These are phyloP conservation scores for Ascochyta fabae DNA, from an alignment of 2,329 filamentous ascomycete genomes.

Conservation along the genomic window DNA sequence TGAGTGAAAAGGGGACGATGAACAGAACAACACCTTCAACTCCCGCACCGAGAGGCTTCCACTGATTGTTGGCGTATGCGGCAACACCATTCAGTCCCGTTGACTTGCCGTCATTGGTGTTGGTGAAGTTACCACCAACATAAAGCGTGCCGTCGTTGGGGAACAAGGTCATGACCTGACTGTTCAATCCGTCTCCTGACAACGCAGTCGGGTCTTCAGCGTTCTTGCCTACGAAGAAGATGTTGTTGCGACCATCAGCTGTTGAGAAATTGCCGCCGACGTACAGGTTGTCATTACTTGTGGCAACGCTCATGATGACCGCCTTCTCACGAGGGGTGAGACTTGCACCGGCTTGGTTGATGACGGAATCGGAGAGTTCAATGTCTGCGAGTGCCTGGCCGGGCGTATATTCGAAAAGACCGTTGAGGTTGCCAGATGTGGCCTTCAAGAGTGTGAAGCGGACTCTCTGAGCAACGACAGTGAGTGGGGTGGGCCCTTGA, in stretches of 20 bases:
- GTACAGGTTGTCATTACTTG: slow-evolving; percentile 67
- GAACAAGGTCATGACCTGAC: slow-evolving; percentile 74
- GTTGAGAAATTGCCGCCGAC: slow-evolving; percentile 84
- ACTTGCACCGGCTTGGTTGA: slow-evolving; percentile 76
- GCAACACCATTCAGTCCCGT: slow-evolving; percentile 78
- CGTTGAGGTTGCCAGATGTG: slow-evolving; percentile 82
- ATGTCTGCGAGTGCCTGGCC: slow-evolving; percentile 64
- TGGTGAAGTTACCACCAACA: slow-evolving; percentile 84
- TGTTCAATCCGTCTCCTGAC: slow-evolving; percentile 77
- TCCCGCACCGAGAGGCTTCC: slow-evolving; percentile 82
- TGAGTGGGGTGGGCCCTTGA: slow-evolving; percentile 64
- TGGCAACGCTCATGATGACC: slow-evolving; percentile 71
- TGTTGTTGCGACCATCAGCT: slow-evolving; percentile 68
- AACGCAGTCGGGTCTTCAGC: slow-evolving; percentile 67
- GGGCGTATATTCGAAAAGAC: slow-evolving; percentile 87
- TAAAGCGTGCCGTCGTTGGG: slow-evolving; percentile 68
- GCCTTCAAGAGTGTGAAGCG: slow-evolving; percentile 77
- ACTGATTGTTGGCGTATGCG: slow-evolving; percentile 72
- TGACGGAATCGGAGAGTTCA: slow-evolving; percentile 73
- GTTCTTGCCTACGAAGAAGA: slow-evolving; percentile 69
- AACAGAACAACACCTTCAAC: slow-evolving; percentile 79
- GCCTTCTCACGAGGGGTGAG: slow-evolving; percentile 67
- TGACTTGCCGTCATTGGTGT: slow-evolving; percentile 67
- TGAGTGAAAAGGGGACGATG: slow-evolving; percentile 79
- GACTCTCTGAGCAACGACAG: slow-evolving; percentile 88